Evolutionary conservation across 163 green algal species (phyloP), one percentile per base, ranked within the genome.

Genomic region (Scenedesmus sp.): DNA sequence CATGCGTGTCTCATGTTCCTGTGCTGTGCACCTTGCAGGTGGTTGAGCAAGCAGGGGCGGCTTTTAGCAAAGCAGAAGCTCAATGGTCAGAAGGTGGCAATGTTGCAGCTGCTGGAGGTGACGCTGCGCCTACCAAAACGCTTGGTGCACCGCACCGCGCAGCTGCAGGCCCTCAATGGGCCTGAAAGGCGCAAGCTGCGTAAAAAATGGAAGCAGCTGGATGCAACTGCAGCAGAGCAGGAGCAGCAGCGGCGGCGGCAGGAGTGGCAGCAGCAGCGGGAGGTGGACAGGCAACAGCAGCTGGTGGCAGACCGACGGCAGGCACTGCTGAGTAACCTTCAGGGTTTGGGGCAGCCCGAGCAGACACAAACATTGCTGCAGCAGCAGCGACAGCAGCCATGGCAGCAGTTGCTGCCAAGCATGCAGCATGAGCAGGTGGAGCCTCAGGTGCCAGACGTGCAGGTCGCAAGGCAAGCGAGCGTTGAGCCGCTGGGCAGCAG

Each of bases 1-100:
- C 76, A 9, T 83, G 68, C 44, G 1, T 83, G 6, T 76, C 22
- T 44, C 15, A 22, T 59, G 42, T 26, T n/a, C 1, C 2, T 49
- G 20, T 53, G 40, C 49, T 26, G 6, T 86, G 73, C 51, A 2
- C 70, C 5, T 40, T 37, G 51, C 87, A 94, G 91, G 88, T 94
- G 91, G 91, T 79, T 94, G n/a, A 53, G 59, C 15, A 61, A 72
- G 59, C 91, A 94, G 70, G 88, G 37, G 0, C 49, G 81, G 46
- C 85, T 92, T 24, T 15, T 94, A 22, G 88, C 84, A 9, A 89
- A 92, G 65, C 86, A 72, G 33, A 92, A 92, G 83, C 83, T 94
- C 49, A 86, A 78, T 22, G 61, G 85, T 24, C 83, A 89, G 24
- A 65, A 72, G 68, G 49, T 53, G 15, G 80, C 30, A 44, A 94